Evolutionary conservation across 2,329 filamentous ascomycete species (phyloP).

Genomic region (Penicillium sp.): DNA sequence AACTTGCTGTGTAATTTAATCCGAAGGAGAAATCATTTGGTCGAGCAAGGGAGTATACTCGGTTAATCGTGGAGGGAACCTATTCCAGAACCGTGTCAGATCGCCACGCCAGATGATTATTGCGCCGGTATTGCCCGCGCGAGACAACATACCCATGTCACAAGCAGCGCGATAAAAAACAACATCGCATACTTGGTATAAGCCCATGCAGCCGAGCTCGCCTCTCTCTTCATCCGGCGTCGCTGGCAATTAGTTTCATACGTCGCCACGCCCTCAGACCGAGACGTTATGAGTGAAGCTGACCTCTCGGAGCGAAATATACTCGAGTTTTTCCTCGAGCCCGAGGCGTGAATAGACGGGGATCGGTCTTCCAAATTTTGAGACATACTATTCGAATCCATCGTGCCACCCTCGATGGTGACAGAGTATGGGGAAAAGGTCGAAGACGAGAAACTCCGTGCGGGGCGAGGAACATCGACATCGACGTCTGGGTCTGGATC

Average conservation of each 20-base stretch:
- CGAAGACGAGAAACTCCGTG: slow-evolving; percentile 7
- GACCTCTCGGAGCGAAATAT: slow-evolving; percentile 7
- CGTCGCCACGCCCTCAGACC: slow-evolving; percentile 9
- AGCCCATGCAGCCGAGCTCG: slow-evolving; percentile 43
- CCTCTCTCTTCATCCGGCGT: slow-evolving; percentile 30
- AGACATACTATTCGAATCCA: slow-evolving; percentile 5
- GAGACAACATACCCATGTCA: slow-evolving; percentile 44
- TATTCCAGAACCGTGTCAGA: slow-evolving; percentile 11
- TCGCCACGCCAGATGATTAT: not conserved
- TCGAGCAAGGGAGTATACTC: slow-evolving; percentile 70
- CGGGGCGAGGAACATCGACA: not conserved
- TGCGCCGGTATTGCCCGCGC: not conserved
- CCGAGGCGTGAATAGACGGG: not conserved
- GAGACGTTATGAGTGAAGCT: not conserved
- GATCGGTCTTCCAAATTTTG: not conserved
- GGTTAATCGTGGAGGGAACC: slow-evolving; percentile 74
- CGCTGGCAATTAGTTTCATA: slow-evolving; percentile 21
- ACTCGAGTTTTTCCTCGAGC: slow-evolving; percentile 1
- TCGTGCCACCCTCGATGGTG: slow-evolving; percentile 35
- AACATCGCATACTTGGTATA: slow-evolving; percentile 47
- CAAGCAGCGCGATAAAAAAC: slow-evolving; percentile 46
- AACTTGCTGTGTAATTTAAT: slow-evolving; percentile 70
- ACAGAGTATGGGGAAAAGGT: slow-evolving; percentile 38
- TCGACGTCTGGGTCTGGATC: not conserved
- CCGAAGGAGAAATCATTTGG: slow-evolving; percentile 56